Evolutionary conservation across 768 basidiomycete genomes (phyloP), one percentile per base, ranked within the genome.

Genomic region (Suillus luteus): DNA sequence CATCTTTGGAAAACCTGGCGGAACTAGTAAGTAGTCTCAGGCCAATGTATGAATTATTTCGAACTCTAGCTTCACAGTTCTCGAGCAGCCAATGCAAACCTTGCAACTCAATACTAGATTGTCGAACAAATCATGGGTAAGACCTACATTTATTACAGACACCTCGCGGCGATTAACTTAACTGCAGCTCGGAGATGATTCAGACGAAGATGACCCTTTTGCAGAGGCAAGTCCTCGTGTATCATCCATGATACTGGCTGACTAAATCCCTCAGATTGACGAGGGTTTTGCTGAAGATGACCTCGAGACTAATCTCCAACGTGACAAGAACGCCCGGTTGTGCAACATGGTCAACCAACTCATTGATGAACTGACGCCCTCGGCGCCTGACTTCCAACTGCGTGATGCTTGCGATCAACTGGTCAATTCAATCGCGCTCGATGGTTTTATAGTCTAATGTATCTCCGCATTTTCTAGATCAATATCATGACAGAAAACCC

Each of bases 131-230:
- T 95, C 95, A 12, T 97, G 95, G 93, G 92, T 92, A 72, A 43
- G 81, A 66, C 10, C 49, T 41, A 14, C 58, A 12, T 19, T 40
- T 51, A 12, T 38, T 40, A 63, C 41, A 1, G 6, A 31, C 24
- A 11, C 17, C 31, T 61, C n/a, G 59, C 54, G 43, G 61, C 40
- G 62, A 55, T 60, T 51, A 24, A 61, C 31, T 52, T 46, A 15
- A 22, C 22, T 49, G 12, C 65, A 91, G 88, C 77, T 91, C 61
- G 89, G 89, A 10, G 93, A 93, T 51, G 92, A 91, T 40, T 86
- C 86, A 2, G 95, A 96, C 63, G 95, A 96, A 60, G 93, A 95
- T 61, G 95, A 99, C 80, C 96, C 97, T 1, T 99, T 99, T 69
- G 95, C 96, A 2, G 93, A 95, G 80, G 93, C 93, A 68, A 62